These are phyloP conservation scores for Triadica sebifera DNA, from an alignment of 345 rosid species.

Conservation along the genomic window DNA sequence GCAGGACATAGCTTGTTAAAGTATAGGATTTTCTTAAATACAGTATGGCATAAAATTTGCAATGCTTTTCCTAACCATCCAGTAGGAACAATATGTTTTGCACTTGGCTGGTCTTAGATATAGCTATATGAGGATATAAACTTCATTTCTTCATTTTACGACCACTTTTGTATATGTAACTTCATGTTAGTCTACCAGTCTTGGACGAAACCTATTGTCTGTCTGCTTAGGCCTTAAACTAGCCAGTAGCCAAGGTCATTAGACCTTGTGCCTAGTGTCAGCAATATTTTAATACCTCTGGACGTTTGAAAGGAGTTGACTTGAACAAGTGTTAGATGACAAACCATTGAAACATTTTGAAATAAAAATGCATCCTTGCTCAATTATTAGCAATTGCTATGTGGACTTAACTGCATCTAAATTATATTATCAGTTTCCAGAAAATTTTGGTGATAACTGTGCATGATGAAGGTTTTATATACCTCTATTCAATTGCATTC, in stretches of 20 bases:
- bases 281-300: not conserved
- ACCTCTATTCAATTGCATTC: not conserved
- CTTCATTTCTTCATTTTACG: not conserved
- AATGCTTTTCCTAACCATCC: not conserved
- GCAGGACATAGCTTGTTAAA: not conserved
- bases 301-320: not conserved
- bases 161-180: not conserved
- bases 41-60: not conserved
- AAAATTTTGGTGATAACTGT: not conserved
- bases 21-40: not conserved
- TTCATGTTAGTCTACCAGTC: not conserved
- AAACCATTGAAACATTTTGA: not conserved
- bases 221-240: not conserved
- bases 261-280: not conserved
- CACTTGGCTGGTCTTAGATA: not conserved
- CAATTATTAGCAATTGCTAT: not conserved
- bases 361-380: not conserved
- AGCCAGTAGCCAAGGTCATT: constrained; percentile 2
- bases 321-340: not conserved
- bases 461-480: not conserved
- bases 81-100: not conserved
- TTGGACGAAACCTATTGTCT: not conserved
- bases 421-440: not conserved
- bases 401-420: not conserved
- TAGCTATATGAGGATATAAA: not conserved